Base-by-base conservation (phyloP, 2,329 filamentous ascomycete species). In the Pseudocercospora fijiensis region DNA sequence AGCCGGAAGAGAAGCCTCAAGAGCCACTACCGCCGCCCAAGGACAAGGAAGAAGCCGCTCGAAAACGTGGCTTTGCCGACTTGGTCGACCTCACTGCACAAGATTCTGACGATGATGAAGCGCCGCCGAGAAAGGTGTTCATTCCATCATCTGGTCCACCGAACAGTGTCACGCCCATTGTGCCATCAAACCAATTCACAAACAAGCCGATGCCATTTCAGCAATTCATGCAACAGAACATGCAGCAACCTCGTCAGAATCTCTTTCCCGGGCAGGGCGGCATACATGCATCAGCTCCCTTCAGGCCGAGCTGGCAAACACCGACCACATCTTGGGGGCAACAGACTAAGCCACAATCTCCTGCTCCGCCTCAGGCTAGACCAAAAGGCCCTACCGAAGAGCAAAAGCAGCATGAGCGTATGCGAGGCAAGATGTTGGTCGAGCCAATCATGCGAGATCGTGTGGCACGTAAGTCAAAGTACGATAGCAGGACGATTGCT, bases 401-500 rank as follows among this genome's bases (percentile, higher is more conserved):
- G 63, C 63, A 66, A 3, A 64, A 72, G 51, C 73, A 75, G 59
- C 56, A 66, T 18, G 70, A 73, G 53, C 69, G 74, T 8, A 69
- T 72, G 43, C 79, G 55, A 71, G 73, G 69, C 58, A 72, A 65
- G 62, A 75, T 72, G 68, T 66, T 78, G 3, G 80, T 83, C 3
- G 77, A 82, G 65, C 76, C 78, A 0, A 70, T 87, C 16, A 78
- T 81, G 66, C 77, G 75, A 56, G 79, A 78, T 58, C 79, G 80
- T 41, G 81, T 81, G 8, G 74, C 79, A 4, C 76, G 79, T 26
- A 83, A 83, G 64, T 79, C 79, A 5, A 79, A 75, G 16, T 90
- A 90, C 70, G 81, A 89, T 70, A 80, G 83, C 1, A 80, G 81
- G 51, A 89, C 85, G 0, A 87, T 90, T 64, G 87, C 86, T 4